phyloP scores from a whole-genome alignment of 768 basidiomycete genomes.

The Termitomyces sp. region DNA sequence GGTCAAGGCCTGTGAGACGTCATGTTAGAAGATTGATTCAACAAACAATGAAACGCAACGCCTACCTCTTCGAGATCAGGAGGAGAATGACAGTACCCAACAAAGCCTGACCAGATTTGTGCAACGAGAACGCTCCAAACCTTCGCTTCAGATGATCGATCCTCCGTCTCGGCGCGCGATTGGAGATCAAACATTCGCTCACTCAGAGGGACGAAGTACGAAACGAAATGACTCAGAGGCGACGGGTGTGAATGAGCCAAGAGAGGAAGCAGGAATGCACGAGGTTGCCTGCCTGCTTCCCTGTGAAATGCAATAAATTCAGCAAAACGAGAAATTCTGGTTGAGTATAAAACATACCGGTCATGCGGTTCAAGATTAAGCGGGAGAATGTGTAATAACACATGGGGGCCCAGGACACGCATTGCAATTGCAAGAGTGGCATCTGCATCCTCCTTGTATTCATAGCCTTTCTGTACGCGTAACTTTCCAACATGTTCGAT shows the following conservation, averaged over 20 bases:
- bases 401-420: constrained; percentile 80
- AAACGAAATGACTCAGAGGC: constrained; percentile 77
- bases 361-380: constrained; percentile 81
- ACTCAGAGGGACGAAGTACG: constrained; percentile 90
- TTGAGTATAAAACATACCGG: constrained; percentile 42
- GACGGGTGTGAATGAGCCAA: constrained; percentile 78
- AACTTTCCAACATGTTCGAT: constrained; percentile 70
- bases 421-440: constrained; percentile 73
- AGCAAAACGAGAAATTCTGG: background rate
- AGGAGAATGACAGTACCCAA: constrained; percentile 83
- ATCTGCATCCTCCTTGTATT: constrained; percentile 87
- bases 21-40: constrained; percentile 1
- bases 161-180: constrained; percentile 69
- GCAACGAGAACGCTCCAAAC: constrained; percentile 92
- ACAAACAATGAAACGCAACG: background rate
- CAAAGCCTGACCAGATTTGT: constrained; percentile 90
- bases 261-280: constrained; percentile 88
- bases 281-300: constrained; percentile 70
- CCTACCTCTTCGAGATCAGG: constrained; percentile 67
- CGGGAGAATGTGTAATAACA: constrained; percentile 68
- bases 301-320: constrained; percentile 32
- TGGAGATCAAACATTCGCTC: constrained; percentile 90
- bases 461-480: constrained; percentile 75
- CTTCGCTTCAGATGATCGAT: constrained; percentile 80
- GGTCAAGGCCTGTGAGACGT: constrained; percentile 55